Evolutionary conservation across 164 flowering plant species (phyloP).

Genomic region (Amborella trichopoda): DNA sequence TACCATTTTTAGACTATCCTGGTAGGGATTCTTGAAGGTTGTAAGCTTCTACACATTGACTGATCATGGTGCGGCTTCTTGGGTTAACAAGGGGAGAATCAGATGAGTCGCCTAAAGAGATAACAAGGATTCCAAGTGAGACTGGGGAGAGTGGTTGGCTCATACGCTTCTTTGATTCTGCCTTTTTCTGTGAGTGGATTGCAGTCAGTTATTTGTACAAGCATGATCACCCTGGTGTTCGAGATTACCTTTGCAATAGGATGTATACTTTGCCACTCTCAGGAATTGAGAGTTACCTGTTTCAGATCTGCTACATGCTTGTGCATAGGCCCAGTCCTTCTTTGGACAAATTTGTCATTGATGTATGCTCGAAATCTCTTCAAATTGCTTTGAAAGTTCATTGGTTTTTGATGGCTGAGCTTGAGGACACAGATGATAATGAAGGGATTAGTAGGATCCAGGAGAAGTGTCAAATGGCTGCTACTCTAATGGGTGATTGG

Average conservation of each 20-base stretch:
- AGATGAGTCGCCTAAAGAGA: slow-evolving; percentile 72
- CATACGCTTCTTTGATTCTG: slow-evolving; percentile 88
- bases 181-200: slow-evolving; percentile 99
- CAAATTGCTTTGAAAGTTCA: slow-evolving; percentile 85
- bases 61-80: slow-evolving; percentile 65
- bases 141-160: slow-evolving; percentile 85
- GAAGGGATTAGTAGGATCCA: slow-evolving; percentile 96
- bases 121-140: slow-evolving; percentile 25
- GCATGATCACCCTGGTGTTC: slow-evolving; percentile 86
- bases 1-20: too few species aligned
- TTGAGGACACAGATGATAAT: slow-evolving; percentile 83
- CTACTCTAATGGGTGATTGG: slow-evolving; percentile 97
- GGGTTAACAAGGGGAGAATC: slow-evolving; percentile 52
- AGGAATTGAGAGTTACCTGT: slow-evolving; percentile 88
- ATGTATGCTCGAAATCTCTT: slow-evolving; percentile 77
- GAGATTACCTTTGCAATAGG: slow-evolving; percentile 91
- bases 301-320: slow-evolving; percentile 91
- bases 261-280: slow-evolving; percentile 92
- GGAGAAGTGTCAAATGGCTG: slow-evolving; percentile 95
- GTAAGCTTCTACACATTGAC: too few species aligned
- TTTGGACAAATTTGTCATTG: slow-evolving; percentile 96
- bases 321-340: slow-evolving; percentile 97
- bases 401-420: slow-evolving; percentile 93
- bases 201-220: slow-evolving; percentile 97
- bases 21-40: too few species aligned